phyloP scores from a whole-genome alignment of 2,329 filamentous ascomycete genomes.

The Xylaria sp. region DNA sequence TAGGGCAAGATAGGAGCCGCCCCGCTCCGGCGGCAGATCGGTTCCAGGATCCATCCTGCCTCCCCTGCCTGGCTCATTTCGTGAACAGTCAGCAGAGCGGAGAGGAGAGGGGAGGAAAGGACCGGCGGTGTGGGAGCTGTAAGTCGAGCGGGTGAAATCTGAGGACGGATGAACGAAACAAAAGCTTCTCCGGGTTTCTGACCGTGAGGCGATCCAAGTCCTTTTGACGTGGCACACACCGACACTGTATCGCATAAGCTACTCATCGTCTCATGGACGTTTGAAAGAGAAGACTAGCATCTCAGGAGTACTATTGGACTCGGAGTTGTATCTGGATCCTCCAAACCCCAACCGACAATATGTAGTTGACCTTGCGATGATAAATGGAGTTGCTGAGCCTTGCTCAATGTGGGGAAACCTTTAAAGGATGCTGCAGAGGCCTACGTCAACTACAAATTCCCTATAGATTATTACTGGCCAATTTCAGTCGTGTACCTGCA shows the following conservation, averaged over 20 bases:
- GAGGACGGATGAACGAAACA: too few relatives aligned
- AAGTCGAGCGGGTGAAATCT: not conserved
- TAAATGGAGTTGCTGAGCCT: too few relatives aligned
- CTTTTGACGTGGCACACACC: not conserved
- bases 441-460: too few relatives aligned
- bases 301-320: not conserved
- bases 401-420: too few relatives aligned
- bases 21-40: constrained; percentile 40
- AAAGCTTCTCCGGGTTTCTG: too few relatives aligned
- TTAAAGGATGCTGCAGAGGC: too few relatives aligned
- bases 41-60: constrained; percentile 8
- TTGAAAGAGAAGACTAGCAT: not conserved
- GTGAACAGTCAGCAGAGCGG: not conserved
- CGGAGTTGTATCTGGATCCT: not conserved
- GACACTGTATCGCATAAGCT: not conserved
- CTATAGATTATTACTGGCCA: too few relatives aligned
- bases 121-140: not conserved
- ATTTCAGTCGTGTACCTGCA: too few relatives aligned
- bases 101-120: not conserved
- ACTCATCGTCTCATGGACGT: not conserved
- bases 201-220: not conserved
- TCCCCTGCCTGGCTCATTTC: not conserved
- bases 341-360: too few relatives aligned
- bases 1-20: constrained; percentile 48
- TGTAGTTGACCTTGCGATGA: too few relatives aligned